Evolutionary conservation across 345 rosid species (phyloP), one percentile per base, ranked within the genome.

Genomic region (Brassica incana): DNA sequence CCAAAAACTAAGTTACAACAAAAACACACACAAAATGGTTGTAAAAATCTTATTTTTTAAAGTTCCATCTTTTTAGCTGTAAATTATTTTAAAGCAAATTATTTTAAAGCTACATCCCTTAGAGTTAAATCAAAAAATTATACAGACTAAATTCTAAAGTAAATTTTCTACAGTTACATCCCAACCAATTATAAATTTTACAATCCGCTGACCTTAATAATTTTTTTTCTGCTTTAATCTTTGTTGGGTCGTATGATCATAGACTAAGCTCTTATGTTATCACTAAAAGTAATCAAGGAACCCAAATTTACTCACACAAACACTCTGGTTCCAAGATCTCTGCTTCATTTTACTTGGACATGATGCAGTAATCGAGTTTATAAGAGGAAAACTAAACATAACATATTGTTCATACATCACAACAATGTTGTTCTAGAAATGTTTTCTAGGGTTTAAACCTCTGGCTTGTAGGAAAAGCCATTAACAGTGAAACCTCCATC

Each of bases 401-500:
- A 18, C 20, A 18, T 18, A 18, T 18, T 18, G 20, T 18, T 18
- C 20, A 18, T 18, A 18, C 20, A 18, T 18, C 20, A 18, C 20
- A 18, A 18, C 20, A 18, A 18, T 18, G 20, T 18, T 27, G 29
- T 2, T 56, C 14, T 38, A 6, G 4, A 50, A 20, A 6, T 14
- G 52, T n/a, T 63, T 63, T 29, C 5, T 23, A 45, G 12, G 27
- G 61, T 50, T 45, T 30, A 35, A 32, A 7, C 43, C 65, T 75
- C 0, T 9, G 70, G 61, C 25, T 54, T 65, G 18, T 61, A 62
- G 27, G 80, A 77, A 60, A 74, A 69, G 23, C 78, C 75, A 68
- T 79, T 74, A 38, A 79, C 65, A 18, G 75, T 67, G 58, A 5
- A 45, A 59, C 75, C 83, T 61, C 83, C 83, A 80, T 80, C 83